Evolutionary conservation across 768 basidiomycete genomes (phyloP), one percentile per base, ranked within the genome.

Genomic region (Tricholoma terreum): DNA sequence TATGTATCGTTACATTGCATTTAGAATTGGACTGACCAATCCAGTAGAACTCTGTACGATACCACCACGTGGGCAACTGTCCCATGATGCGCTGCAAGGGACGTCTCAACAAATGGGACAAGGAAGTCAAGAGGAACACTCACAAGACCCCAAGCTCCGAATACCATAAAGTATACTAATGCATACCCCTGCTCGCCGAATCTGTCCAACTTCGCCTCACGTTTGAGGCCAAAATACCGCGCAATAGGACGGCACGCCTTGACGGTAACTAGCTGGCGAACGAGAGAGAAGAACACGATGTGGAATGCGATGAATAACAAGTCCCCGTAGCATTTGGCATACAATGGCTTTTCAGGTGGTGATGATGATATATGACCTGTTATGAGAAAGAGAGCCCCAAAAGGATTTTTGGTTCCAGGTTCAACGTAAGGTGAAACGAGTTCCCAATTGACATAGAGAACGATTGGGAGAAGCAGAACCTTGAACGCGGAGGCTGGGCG

Each of bases 121-220:
- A 31, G 31, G 15, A 21, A 34, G 42, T 42, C 52, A 50, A 19
- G 14, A 40, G 11, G 31, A 46, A 56, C 3, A 83, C 92, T 69
- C 54, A 96, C 94, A 45, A 86, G 76, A 24, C 97, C 96, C 80
- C 89, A 87, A 2, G 75, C 64, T 7, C 90, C 87, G 60, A 86
- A 86, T 59, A 84, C 55, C 1, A 75, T 63, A 63, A 92, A 95
- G 71, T 98, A 99, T 12, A 91, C 61, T 45, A 91, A 51, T 0
- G 94, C 91, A 70, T 99, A 97, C 0, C 84, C 85, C 67, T 96
- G 96, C 74, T 99, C 96, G 17, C 86, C 90, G 65, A 98, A 98
- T 34, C 96, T 78, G 54, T 86, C 84, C 12, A 94, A 70, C 70
- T 95, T 97, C 21, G 68, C 67, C 57, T 73, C 70, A 59, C 79